Evolutionary conservation across 2,329 filamentous ascomycete genomes (phyloP).

Genomic region (Cladosporium oxysporum): DNA sequence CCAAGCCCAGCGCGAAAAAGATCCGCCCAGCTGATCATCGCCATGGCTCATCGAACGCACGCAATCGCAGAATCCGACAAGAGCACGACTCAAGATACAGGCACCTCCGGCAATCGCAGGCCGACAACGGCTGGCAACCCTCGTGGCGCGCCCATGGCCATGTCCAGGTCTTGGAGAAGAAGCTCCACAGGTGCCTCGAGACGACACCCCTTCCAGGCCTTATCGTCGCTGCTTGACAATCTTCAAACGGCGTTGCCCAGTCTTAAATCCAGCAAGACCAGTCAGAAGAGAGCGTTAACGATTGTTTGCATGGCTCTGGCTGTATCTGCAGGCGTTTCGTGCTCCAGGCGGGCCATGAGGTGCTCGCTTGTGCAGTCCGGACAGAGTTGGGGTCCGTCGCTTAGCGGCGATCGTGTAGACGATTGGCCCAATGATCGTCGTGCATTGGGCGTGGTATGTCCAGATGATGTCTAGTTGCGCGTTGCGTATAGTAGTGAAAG

Average conservation of each 20-base stretch:
- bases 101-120: background rate
- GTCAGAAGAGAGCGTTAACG: background rate
- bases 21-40: background rate
- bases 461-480: background rate
- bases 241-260: background rate
- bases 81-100: background rate
- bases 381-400: background rate
- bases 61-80: constrained; percentile 2
- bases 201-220: background rate
- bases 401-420: background rate
- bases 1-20: background rate
- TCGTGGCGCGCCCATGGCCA: background rate
- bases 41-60: constrained; percentile 12
- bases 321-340: constrained; percentile 3
- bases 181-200: background rate
- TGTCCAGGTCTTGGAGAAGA: background rate
- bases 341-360: constrained; percentile 16
- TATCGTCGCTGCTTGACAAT: constrained; percentile 9
- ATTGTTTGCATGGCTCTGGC: background rate
- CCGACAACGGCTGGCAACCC: background rate
- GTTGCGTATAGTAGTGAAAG: background rate
- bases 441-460: background rate
- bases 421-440: background rate
- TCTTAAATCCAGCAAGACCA: background rate
- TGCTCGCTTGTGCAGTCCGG: constrained; percentile 3